A percentile compares a stretch with the other conserved stretches of the same genome.
Conservation (phyloP, 345 rosid species). For the Crucihimalaya himalaica region DNA sequence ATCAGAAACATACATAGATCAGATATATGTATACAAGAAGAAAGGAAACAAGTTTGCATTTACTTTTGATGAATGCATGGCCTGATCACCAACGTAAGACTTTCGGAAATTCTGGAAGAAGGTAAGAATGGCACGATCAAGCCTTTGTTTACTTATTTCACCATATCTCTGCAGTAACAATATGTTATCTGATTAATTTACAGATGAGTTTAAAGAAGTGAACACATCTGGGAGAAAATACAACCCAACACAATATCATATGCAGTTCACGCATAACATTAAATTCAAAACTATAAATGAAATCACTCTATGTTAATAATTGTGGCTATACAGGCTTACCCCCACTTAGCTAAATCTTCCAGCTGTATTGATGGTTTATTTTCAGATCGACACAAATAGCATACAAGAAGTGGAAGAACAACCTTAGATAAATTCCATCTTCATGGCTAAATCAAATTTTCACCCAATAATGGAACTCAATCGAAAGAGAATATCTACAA, state of each 20-base stretch:
- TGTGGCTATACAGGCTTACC: conserved; percentile 12
- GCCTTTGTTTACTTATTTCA: conserved; percentile 91
- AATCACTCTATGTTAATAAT: conserved; percentile 8
- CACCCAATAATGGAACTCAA: conserved; percentile 8
- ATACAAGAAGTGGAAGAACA: conserved; percentile 17
- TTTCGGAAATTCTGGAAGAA: conserved; percentile 98
- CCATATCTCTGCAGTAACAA: conserved; percentile 74
- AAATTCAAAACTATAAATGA: not conserved
- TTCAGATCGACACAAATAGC: conserved; percentile 2
- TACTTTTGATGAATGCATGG: conserved; percentile 98
- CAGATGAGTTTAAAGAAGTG: conserved; percentile 13
- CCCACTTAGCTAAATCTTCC: conserved; percentile 2
- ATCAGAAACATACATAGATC: conserved; percentile 34
- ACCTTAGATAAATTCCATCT: not conserved
- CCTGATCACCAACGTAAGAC: conserved; percentile 99
- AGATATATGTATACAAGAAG: not conserved
- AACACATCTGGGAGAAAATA: conserved; percentile 21
- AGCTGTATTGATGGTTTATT: conserved; percentile 7
- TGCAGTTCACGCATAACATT: conserved; percentile 1
- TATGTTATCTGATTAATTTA: conserved; percentile 19
- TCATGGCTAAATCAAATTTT: conserved; percentile 19
- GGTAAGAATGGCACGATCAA: conserved; percentile 94
- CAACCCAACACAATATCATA: conserved; percentile 16
- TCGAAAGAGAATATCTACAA: conserved; percentile 2
- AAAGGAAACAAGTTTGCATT: conserved; percentile 19